These are phyloP conservation scores for Fulvia fulva DNA, from an alignment of 2,329 filamentous ascomycete genomes.

Conservation along the genomic window DNA sequence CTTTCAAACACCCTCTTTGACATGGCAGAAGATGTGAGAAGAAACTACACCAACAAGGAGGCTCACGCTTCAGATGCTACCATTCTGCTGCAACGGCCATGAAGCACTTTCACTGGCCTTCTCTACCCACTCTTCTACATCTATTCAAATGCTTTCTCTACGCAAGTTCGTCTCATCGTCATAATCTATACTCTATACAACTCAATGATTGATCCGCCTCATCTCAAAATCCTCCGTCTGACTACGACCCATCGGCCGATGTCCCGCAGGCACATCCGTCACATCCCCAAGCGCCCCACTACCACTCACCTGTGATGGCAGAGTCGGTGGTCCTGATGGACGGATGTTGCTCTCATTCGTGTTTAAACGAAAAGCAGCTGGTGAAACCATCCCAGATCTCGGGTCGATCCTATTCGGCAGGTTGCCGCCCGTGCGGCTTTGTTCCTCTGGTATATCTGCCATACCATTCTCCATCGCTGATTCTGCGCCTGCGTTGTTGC, in stretches of 20 bases:
- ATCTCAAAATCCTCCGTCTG: conserved; percentile 31
- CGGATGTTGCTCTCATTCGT: conserved; percentile 29
- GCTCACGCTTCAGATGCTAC: neutral
- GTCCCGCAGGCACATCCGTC: conserved; percentile 15
- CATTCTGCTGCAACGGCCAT: neutral
- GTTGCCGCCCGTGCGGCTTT: conserved; percentile 1
- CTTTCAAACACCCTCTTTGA: too few relatives aligned
- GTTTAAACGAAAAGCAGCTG: conserved; percentile 29
- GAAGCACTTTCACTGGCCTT: neutral
- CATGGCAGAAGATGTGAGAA: too few relatives aligned
- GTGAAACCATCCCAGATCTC: conserved; percentile 30
- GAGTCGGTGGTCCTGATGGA: conserved; percentile 17
- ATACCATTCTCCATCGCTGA: conserved; percentile 35
- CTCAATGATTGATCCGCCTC: conserved; percentile 20
- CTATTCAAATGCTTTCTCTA: neutral
- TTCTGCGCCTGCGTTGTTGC: conserved; percentile 32
- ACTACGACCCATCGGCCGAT: conserved; percentile 18
- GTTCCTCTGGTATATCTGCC: conserved; percentile 36
- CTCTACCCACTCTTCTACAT: neutral
- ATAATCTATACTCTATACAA: neutral
- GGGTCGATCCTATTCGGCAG: conserved; percentile 28
- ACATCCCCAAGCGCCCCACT: conserved; percentile 19
- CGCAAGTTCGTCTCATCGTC: neutral
- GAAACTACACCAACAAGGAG: too few relatives aligned
- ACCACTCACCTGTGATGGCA: conserved; percentile 16